Base-by-base conservation (phyloP, 2,329 filamentous ascomycete species). In the Epichloe amarillans region DNA sequence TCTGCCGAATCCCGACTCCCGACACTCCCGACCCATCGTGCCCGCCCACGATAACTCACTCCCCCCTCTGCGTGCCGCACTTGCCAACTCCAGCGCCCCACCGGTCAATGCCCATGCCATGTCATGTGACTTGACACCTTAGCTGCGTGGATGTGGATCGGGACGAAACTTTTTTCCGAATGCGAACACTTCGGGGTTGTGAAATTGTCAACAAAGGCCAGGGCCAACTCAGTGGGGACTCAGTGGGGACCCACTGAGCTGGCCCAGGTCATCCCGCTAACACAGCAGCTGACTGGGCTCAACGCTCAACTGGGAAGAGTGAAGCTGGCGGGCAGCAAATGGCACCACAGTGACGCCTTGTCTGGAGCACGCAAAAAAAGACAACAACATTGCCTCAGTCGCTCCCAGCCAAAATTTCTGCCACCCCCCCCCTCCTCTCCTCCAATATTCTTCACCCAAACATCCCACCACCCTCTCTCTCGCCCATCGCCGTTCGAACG, bases 371-470 rank as follows among this genome's bases (percentile, higher is more conserved):
- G 19, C 44, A 45, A 35, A 38, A 38, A 5, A 38, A 10, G 37
- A 51, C 43, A 51, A 51, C 44, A 51, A 51, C 38, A 51, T 42
- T 42, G 38, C 37, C 33, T 42, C 49, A 51, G 17, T n/a, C 42
- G 23, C 15, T 15, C 26, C 44, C 49, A 41, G 49, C 49, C 53
- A 54, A 55, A 56, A 52, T 56, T 57, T 58, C 54, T 59, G 52
- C 57, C 52, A 53, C 52, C 51, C 23, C 23, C 4, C 21, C 21
- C 21, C 21, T 1, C 26, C 23, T 5, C 5, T 6, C 23, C 3
- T 21, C 8, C 26, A 26, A 26, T 8, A 26, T 26, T 26, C 26
- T 26, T 26, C 52, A 46, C 50, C 45, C 54, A 41, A 30, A 33
- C 44, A 47, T 44, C 53, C 43, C 50, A 41, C 45, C 47, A 21